Percentiles rank a stretch among this genome's conserved stretches.
Conservation (phyloP, 805 yeast genomes). For the Clavispora phyllophila region DNA sequence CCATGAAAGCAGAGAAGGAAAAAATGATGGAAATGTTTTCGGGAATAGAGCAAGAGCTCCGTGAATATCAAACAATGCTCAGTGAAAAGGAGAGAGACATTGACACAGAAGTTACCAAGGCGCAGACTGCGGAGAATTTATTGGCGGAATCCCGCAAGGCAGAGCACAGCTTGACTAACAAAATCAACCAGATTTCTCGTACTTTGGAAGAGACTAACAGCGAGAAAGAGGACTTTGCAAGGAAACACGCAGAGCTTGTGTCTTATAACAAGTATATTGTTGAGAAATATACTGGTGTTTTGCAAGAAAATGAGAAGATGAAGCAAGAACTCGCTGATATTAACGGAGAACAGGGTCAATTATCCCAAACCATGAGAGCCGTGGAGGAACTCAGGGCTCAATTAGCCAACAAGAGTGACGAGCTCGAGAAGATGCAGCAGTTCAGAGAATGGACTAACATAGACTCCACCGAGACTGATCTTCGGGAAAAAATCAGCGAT, state of each 20-base stretch:
- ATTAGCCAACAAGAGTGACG: background rate
- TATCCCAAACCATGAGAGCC: background rate
- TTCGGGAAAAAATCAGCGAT: background rate
- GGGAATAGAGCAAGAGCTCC: background rate
- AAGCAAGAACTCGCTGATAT: background rate
- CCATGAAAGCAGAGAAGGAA: background rate
- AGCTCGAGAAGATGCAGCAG: background rate
- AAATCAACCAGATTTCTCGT: background rate
- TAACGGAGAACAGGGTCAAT: background rate
- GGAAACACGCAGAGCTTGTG: background rate
- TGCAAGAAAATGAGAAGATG: background rate
- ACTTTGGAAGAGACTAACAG: background rate
- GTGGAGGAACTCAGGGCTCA: background rate
- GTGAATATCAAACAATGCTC: background rate
- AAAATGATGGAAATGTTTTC: background rate
- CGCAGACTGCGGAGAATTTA: background rate
- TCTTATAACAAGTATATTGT: conserved; percentile 1
- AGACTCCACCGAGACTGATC: background rate
- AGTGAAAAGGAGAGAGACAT: background rate
- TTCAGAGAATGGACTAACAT: background rate
- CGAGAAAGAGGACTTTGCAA: background rate
- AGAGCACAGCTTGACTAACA: background rate
- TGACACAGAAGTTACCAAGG: background rate
- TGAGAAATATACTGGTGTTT: background rate
- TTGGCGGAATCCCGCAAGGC: background rate